Conservation (phyloP, 2,329 filamentous ascomycete species). For the Myriosclerotinia curreyana region DNA sequence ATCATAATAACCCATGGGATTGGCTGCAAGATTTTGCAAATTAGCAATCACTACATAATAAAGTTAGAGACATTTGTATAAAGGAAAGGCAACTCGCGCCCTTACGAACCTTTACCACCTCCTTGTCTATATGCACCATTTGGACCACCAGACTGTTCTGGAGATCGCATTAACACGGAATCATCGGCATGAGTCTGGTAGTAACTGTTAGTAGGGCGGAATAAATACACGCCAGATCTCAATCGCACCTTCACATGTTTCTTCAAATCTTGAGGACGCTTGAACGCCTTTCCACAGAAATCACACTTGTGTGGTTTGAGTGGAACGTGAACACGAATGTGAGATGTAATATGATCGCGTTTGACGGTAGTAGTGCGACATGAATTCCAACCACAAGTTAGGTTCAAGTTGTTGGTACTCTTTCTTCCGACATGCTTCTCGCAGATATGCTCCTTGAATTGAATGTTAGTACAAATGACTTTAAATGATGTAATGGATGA, state of each 20-base stretch:
- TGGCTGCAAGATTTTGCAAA: slow-evolving; percentile 38
- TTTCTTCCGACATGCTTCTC: slow-evolving; percentile 98
- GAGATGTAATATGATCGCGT: slow-evolving; percentile 97
- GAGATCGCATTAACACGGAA: slow-evolving; percentile 61
- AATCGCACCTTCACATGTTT: slow-evolving; percentile 83
- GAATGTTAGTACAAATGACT: slow-evolving; percentile 17
- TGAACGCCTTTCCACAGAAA: slow-evolving; percentile 98
- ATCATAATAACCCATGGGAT: slow-evolving; percentile 54
- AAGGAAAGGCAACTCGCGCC: slow-evolving; percentile 31
- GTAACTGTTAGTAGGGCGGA: slow-evolving; percentile 14
- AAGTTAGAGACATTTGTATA: slow-evolving; percentile 33
- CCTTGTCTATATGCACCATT: slow-evolving; percentile 52
- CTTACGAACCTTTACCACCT: slow-evolving; percentile 37
- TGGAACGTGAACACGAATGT: slow-evolving; percentile 98
- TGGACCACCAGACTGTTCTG: slow-evolving; percentile 37
- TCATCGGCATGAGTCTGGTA: slow-evolving; percentile 85
- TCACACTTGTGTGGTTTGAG: slow-evolving; percentile 99
- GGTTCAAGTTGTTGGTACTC: slow-evolving; percentile 96
- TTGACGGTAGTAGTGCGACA: slow-evolving; percentile 97
- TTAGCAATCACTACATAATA: slow-evolving; percentile 37
- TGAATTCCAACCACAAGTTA: slow-evolving; percentile 95
- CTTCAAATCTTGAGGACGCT: slow-evolving; percentile 97
- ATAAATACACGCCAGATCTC: slow-evolving; percentile 21
- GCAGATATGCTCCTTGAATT: slow-evolving; percentile 84
- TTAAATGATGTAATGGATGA: not conserved